Evolutionary conservation across 129 eudicot genomes (phyloP).

Genomic region (Ambrosia trifida): DNA sequence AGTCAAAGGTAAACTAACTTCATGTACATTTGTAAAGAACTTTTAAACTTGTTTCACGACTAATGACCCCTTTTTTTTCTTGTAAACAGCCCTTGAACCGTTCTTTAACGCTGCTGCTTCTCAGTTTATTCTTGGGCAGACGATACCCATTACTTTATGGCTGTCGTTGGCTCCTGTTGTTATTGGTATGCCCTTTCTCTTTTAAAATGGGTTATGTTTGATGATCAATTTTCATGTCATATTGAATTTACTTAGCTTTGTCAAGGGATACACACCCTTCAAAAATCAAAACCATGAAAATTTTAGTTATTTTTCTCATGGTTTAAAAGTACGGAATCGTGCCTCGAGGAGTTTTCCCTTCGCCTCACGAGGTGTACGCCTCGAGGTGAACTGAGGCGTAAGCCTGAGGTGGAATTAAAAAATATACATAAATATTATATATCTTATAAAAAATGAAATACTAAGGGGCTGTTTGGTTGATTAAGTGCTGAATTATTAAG

Average conservation of each 20-base stretch:
- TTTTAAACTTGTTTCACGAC: not conserved
- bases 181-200: conserved; percentile 54
- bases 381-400: no score
- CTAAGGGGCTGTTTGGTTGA: no score
- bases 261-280: not conserved
- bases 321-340: no score
- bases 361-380: no score
- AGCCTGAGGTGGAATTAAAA: no score
- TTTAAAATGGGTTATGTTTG: not conserved
- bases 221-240: not conserved
- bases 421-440: no score
- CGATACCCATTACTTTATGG: conserved; percentile 76
- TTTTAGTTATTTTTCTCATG: no score
- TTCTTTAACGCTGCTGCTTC: conserved; percentile 99
- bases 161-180: conserved; percentile 91
- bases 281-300: no score
- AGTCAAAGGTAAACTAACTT: conserved; percentile 55
- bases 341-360: no score
- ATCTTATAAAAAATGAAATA: no score
- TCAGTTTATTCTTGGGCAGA: conserved; percentile 88
- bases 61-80: not conserved
- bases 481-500: no score
- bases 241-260: not conserved
- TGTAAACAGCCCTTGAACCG: conserved; percentile 82
- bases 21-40: not conserved